phyloP scores from a whole-genome alignment of 345 rosid genomes.

The Murraya paniculata region DNA sequence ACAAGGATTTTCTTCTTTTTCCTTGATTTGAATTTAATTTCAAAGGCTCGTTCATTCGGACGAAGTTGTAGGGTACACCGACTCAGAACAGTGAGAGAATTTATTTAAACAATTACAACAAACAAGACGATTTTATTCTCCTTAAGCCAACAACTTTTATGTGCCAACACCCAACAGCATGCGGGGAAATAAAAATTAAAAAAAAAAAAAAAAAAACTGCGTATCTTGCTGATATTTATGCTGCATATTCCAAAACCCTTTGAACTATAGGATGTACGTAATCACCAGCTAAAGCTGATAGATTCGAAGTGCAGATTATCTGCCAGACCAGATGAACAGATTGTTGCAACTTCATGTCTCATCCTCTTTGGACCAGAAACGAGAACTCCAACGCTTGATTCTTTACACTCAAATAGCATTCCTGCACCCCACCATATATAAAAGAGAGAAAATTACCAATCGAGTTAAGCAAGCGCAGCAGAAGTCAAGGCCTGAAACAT shows the following conservation, averaged over 20 bases:
- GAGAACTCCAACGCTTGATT: conserved; percentile 62
- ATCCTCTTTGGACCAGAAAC: conserved; percentile 70
- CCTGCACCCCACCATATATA: conserved; percentile 34
- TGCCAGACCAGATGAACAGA: conserved; percentile 53
- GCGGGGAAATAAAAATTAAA: too few relatives aligned
- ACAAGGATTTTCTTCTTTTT: too few relatives aligned
- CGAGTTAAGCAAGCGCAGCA: background rate
- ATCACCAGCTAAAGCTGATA: conserved; percentile 80
- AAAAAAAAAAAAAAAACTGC: background rate
- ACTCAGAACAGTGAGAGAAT: background rate
- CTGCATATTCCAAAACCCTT: background rate
- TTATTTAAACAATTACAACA: background rate
- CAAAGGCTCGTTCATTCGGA: too few relatives aligned
- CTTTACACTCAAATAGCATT: conserved; percentile 41
- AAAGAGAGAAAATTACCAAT: too few relatives aligned
- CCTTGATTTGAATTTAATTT: background rate
- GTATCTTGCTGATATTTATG: background rate
- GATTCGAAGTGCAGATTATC: conserved; percentile 65
- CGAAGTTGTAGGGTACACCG: too few relatives aligned
- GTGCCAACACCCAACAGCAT: too few relatives aligned
- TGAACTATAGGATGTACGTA: background rate
- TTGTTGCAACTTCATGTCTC: conserved; percentile 64
- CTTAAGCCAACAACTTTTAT: background rate
- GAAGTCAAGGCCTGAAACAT: background rate
- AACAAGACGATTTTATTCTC: background rate